A percentile compares a stretch with the other conserved stretches of the same genome.
These are phyloP conservation scores for Cenchrus americanus DNA, from an alignment of 176 grass and related monocot genomes.

Conservation along the genomic window DNA sequence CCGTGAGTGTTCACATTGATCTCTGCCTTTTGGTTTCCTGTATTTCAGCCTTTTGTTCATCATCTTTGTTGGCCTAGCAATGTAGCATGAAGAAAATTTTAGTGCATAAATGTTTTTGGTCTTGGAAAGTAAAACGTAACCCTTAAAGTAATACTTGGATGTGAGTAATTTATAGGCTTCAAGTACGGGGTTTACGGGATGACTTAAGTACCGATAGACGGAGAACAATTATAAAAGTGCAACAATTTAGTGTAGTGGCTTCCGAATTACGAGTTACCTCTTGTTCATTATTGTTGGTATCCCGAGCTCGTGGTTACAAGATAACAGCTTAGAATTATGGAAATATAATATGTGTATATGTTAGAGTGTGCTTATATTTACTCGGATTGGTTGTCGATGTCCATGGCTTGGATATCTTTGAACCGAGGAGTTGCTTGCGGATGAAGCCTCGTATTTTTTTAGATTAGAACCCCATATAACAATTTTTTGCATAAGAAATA, in stretches of 20 bases:
- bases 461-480: neutral
- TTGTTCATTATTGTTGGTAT: neutral
- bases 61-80: no score
- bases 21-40: no score
- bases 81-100: no score
- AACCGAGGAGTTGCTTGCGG: neutral
- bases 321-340: neutral
- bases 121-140: no score
- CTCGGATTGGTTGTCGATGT: neutral
- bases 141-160: no score
- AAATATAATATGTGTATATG: neutral
- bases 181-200: neutral
- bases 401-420: neutral
- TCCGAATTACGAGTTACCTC: no score
- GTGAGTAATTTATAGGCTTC: neutral
- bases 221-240: no score
- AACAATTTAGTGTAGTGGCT: no score
- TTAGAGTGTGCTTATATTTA: neutral
- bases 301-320: neutral
- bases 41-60: no score
- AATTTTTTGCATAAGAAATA: neutral
- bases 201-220: no score
- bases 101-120: no score
- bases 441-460: neutral
- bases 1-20: no score